A percentile compares a stretch with the other conserved stretches of the same genome.
These are phyloP conservation scores for Macrocybe gigantea DNA, from an alignment of 768 basidiomycete genomes.

Conservation along the genomic window DNA sequence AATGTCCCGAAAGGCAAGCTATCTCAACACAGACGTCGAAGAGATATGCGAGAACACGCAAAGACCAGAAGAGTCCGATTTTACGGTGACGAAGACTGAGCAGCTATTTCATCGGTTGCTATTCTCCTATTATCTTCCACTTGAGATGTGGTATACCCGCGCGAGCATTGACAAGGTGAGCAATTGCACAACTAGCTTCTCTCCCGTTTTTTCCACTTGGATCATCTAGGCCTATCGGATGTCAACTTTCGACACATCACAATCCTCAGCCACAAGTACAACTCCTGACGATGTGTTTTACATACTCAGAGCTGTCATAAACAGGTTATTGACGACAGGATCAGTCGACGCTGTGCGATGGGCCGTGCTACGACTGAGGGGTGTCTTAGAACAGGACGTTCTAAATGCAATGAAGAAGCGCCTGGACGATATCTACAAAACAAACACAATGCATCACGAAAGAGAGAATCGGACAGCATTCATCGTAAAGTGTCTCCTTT, in stretches of 20 bases:
- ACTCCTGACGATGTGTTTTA: constrained; percentile 95
- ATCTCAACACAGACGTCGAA: too few species aligned
- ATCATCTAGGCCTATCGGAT: constrained; percentile 74
- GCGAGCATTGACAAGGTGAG: constrained; percentile 82
- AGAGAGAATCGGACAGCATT: constrained; percentile 75
- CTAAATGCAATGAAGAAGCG: constrained; percentile 75
- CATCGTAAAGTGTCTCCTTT: constrained; percentile 52
- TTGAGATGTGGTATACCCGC: constrained; percentile 90
- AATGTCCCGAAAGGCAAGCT: too few species aligned
- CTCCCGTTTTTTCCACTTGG: not conserved
- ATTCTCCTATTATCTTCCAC: constrained; percentile 72
- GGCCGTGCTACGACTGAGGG: constrained; percentile 58
- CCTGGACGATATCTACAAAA: constrained; percentile 83
- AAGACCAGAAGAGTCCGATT: constrained; percentile 14
- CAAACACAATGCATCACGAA: constrained; percentile 56
- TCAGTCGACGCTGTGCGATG: constrained; percentile 51
- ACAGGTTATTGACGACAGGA: constrained; percentile 74
- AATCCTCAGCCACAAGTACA: constrained; percentile 61
- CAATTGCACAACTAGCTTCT: not conserved
- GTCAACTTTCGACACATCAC: constrained; percentile 65
- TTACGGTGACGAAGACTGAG: constrained; percentile 19
- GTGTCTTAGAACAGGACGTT: constrained; percentile 80
- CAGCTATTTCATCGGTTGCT: constrained; percentile 42
- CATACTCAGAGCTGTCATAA: constrained; percentile 80
- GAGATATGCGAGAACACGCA: constrained; percentile 1